These are phyloP conservation scores for Lizanozyma gosingica DNA, from an alignment of 1,139 yeast genomes.

Conservation along the genomic window DNA sequence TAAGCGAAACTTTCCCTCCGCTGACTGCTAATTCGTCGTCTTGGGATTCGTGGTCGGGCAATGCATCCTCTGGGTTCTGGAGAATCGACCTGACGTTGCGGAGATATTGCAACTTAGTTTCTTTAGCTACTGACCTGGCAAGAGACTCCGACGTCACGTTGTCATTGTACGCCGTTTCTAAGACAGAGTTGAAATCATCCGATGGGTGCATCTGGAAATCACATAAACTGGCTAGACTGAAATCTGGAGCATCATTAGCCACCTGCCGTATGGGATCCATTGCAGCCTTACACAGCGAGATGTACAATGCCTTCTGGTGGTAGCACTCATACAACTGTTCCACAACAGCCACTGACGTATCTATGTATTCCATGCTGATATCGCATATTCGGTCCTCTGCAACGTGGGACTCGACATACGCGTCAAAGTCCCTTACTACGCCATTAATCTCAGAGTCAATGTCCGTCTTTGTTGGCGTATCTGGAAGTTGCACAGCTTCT, in stretches of 20 bases:
- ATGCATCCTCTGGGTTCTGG: slow-evolving; percentile 31
- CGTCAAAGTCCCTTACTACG: neutral
- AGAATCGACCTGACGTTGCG: neutral
- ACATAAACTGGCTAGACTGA: neutral
- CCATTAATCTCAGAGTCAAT: neutral
- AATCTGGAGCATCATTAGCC: neutral
- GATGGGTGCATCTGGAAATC: neutral
- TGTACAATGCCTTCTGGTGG: neutral
- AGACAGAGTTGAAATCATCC: neutral
- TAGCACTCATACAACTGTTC: neutral
- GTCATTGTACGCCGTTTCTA: neutral
- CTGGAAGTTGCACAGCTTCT: neutral
- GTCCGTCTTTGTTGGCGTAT: neutral
- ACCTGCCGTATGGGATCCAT: neutral
- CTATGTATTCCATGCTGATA: neutral
- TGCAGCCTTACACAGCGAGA: neutral
- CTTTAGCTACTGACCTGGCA: neutral
- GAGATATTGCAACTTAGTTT: neutral
- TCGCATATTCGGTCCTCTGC: neutral
- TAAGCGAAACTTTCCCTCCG: slow-evolving; percentile 59
- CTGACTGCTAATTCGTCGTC: slow-evolving; percentile 54
- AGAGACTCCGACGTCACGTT: neutral
- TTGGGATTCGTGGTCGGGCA: slow-evolving; percentile 31
- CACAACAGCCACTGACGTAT: neutral
- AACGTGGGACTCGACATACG: neutral